Evolutionary conservation across 108 stramenopile genomes (phyloP).

Genomic region (Nitzschia palea): DNA sequence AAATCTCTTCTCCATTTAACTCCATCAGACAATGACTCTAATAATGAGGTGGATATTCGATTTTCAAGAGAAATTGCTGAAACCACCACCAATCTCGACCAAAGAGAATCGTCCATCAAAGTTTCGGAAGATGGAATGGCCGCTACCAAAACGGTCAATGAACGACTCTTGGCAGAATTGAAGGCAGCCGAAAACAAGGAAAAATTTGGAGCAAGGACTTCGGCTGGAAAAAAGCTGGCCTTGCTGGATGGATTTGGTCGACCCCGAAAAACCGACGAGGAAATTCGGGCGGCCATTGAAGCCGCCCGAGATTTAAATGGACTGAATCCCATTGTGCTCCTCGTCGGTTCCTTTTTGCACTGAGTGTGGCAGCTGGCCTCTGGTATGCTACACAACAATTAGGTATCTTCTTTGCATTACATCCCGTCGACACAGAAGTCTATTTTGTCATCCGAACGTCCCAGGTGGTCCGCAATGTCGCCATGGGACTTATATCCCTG

Average conservation of each 20-base stretch:
- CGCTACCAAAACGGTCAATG: conserved; percentile 74
- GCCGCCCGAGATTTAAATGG: conserved; percentile 76
- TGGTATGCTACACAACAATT: conserved; percentile 64
- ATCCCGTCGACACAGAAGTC: conserved; percentile 64
- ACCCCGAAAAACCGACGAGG: conserved; percentile 41
- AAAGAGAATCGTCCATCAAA: not conserved
- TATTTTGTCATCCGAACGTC: conserved; percentile 60
- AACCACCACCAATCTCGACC: conserved; percentile 5
- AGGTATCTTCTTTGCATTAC: conserved; percentile 54
- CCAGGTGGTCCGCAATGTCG: conserved; percentile 71
- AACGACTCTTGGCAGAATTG: conserved; percentile 75
- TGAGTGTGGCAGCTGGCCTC: conserved; percentile 54
- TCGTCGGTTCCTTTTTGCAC: conserved; percentile 65
- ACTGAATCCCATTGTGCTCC: conserved; percentile 76
- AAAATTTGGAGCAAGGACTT: conserved; percentile 43
- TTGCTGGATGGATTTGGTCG: conserved; percentile 35
- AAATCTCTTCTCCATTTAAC: no score
- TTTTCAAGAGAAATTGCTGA: not conserved
- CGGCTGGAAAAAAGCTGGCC: conserved; percentile 33
- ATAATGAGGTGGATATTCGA: not conserved
- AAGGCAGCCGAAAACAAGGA: conserved; percentile 56
- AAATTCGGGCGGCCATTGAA: conserved; percentile 3
- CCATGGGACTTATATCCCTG: conserved; percentile 68
- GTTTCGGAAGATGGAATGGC: conserved; percentile 17
- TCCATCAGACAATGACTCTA: not conserved